These are phyloP conservation scores for Pythium scleroteichum DNA, from an alignment of 352 stramenopile species.

Conservation along the genomic window DNA sequence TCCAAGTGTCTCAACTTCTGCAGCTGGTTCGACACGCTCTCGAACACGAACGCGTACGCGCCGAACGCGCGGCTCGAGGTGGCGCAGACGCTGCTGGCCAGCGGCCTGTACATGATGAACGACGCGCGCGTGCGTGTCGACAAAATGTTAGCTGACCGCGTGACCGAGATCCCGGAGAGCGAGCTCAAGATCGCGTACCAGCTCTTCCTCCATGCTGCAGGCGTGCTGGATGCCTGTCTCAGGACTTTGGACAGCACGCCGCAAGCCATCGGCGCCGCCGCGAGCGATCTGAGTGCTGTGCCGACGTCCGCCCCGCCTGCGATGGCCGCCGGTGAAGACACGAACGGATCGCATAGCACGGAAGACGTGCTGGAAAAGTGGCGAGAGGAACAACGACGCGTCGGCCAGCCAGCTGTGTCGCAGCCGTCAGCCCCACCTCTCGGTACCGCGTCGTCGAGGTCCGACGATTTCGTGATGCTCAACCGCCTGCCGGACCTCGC, in stretches of 20 bases:
- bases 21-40: slow-evolving; percentile 55
- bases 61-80: slow-evolving; percentile 57
- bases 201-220: slow-evolving; percentile 53
- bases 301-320: neutral
- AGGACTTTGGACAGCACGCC: slow-evolving; percentile 38
- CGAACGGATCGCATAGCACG: neutral
- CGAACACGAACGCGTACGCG: slow-evolving; percentile 42
- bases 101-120: slow-evolving; percentile 45
- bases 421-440: slow-evolving; percentile 3
- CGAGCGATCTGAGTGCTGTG: slow-evolving; percentile 35
- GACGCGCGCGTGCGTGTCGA: slow-evolving; percentile 48
- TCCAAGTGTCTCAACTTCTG: slow-evolving; percentile 55
- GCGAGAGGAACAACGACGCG: slow-evolving; percentile 48
- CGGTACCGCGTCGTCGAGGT: neutral
- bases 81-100: slow-evolving; percentile 51
- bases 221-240: slow-evolving; percentile 55
- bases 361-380: slow-evolving; percentile 58
- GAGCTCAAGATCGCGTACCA: slow-evolving; percentile 76
- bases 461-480: slow-evolving; percentile 40
- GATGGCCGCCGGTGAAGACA: neutral
- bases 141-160: slow-evolving; percentile 34
- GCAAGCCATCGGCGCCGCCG: slow-evolving; percentile 33
- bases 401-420: slow-evolving; percentile 8
- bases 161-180: slow-evolving; percentile 53
- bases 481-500: slow-evolving; percentile 57